Evolutionary conservation across 345 rosid species (phyloP).

Genomic region (Hibiscus syriacus): DNA sequence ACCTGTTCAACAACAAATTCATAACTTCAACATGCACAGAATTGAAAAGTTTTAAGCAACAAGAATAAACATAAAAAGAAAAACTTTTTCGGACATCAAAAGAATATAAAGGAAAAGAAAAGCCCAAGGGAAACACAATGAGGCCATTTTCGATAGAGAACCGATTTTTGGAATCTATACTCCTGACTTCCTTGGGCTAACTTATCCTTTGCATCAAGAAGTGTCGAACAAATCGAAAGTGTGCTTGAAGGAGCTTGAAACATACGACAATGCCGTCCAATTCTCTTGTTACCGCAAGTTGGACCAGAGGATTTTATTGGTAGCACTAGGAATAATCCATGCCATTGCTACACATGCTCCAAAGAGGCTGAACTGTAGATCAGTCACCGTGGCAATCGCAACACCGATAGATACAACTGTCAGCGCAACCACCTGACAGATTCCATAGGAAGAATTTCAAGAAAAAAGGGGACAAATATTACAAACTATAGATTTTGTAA

Average conservation of each 20-base stretch:
- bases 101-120: background rate
- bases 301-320: slow-evolving; percentile 93
- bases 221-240: background rate
- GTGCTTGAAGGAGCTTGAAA: slow-evolving; percentile 8
- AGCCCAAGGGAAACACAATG: background rate
- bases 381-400: slow-evolving; percentile 91
- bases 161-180: background rate
- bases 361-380: too few relatives aligned
- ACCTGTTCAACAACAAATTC: slow-evolving; percentile 38
- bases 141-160: background rate
- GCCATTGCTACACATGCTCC: too few relatives aligned
- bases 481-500: background rate
- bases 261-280: slow-evolving; percentile 94
- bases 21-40: background rate
- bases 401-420: slow-evolving; percentile 77
- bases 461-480: background rate
- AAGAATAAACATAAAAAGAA: background rate
- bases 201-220: background rate
- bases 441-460: slow-evolving; percentile 1
- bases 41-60: background rate
- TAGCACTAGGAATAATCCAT: too few relatives aligned
- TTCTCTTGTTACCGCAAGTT: slow-evolving; percentile 79
- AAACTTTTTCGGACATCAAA: background rate
- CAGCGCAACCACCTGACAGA: slow-evolving; percentile 68
- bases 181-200: background rate